Evolutionary conservation across 805 yeast species (phyloP).

Genomic region (Wickerhamiella dianesei): DNA sequence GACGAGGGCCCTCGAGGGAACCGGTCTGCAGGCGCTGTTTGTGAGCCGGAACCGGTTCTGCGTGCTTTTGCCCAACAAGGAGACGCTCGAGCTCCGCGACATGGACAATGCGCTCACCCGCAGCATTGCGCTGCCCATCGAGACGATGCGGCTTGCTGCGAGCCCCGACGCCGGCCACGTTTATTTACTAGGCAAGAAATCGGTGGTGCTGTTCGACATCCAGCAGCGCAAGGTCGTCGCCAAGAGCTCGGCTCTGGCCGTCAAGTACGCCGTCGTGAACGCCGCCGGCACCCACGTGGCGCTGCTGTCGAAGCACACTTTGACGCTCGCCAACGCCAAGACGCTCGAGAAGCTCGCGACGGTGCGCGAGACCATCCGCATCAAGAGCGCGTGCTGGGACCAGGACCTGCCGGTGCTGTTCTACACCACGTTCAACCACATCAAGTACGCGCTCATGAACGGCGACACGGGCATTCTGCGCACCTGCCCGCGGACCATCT

Average conservation of each 20-base stretch:
- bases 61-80: slow-evolving; percentile 50
- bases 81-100: slow-evolving; percentile 70
- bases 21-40: slow-evolving; percentile 74
- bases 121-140: slow-evolving; percentile 41
- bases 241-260: slow-evolving; percentile 53
- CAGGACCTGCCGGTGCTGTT: slow-evolving; percentile 71
- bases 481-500: slow-evolving; percentile 79
- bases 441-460: slow-evolving; percentile 81
- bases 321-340: slow-evolving; percentile 64
- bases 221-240: slow-evolving; percentile 76
- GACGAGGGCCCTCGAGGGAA: slow-evolving; percentile 60
- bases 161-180: slow-evolving; percentile 73
- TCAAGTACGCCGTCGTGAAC: slow-evolving; percentile 73
- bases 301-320: slow-evolving; percentile 77
- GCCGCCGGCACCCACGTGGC: slow-evolving; percentile 78
- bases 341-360: slow-evolving; percentile 65
- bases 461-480: slow-evolving; percentile 94
- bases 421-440: slow-evolving; percentile 89
- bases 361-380: slow-evolving; percentile 90
- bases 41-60: slow-evolving; percentile 93
- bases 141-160: slow-evolving; percentile 55
- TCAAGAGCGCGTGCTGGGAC: slow-evolving; percentile 97
- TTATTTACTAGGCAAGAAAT: slow-evolving; percentile 53
- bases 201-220: slow-evolving; percentile 76
- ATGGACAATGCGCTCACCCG: slow-evolving; percentile 72